Evolutionary conservation across 495 filamentous ascomycete genomes (phyloP).

Genomic region (Xylaria palmicola): DNA sequence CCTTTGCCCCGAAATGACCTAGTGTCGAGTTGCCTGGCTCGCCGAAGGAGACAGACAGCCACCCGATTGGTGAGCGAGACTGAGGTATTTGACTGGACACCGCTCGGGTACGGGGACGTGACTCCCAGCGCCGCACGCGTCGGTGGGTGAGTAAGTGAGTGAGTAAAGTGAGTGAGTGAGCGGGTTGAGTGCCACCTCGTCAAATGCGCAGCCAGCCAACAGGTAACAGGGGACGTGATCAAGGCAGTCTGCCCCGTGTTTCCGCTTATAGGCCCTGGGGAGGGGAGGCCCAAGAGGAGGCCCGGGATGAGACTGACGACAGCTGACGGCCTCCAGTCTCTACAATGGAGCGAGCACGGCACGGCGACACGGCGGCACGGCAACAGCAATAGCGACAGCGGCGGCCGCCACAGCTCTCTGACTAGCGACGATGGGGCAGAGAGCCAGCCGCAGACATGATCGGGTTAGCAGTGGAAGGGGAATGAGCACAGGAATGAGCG

Average conservation of each 20-base stretch:
- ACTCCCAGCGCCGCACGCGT: background rate
- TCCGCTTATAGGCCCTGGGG: background rate
- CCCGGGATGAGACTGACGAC: background rate
- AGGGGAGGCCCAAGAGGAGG: background rate
- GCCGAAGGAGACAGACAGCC: background rate
- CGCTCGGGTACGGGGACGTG: background rate
- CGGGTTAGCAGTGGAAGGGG: background rate
- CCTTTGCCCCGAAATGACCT: background rate
- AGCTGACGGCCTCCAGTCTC: constrained; percentile 9
- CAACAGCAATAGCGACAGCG: background rate
- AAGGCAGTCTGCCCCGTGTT: background rate
- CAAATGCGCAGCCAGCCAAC: background rate
- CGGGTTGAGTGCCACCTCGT: background rate
- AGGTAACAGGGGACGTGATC: background rate
- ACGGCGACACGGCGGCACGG: background rate
- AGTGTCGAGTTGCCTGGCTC: constrained; percentile 2
- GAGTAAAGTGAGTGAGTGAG: background rate
- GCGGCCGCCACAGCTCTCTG: background rate
- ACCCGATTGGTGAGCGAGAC: background rate
- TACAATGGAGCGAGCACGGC: background rate
- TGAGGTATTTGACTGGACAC: background rate
- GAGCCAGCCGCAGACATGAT: constrained; percentile 7
- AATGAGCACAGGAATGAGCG: background rate
- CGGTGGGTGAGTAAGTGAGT: background rate
- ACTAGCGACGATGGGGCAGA: constrained; percentile 5